Conservation (phyloP, 163 green algal species). For the Volvox carteri region DNA sequence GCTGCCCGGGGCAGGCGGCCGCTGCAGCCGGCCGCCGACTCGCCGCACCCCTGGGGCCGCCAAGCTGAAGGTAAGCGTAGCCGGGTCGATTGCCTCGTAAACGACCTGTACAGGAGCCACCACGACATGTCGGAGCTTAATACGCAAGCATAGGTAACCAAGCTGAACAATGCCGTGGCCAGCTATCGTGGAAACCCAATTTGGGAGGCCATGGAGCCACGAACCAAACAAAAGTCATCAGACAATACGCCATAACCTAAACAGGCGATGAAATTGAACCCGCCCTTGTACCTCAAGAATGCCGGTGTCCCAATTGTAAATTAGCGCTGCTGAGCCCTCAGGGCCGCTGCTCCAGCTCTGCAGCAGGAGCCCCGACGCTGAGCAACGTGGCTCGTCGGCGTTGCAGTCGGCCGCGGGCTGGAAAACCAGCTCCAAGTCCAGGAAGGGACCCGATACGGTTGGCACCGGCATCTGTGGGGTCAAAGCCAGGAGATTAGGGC, state of each 20-base stretch:
- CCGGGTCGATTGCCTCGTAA: constrained; percentile 75
- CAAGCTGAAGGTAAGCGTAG: constrained; percentile 74
- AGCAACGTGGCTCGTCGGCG: background rate
- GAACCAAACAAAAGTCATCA: no score
- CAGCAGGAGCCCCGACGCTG: constrained; percentile 75
- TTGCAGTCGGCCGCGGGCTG: background rate
- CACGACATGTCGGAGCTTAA: no score
- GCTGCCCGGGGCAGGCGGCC: constrained; percentile 63
- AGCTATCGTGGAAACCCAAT: no score
- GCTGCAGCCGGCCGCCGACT: constrained; percentile 78
- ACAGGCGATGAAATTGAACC: no score
- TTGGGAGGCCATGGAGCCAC: no score
- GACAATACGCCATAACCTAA: no score
- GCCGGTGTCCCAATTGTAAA: constrained; percentile 86
- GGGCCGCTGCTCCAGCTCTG: constrained; percentile 77
- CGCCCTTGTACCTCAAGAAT: constrained; percentile 65
- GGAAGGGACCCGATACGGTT: constrained; percentile 40
- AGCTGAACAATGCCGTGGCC: no score
- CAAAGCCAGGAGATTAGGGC: no score
- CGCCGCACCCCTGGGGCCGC: constrained; percentile 69
- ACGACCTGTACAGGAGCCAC: constrained; percentile 64
- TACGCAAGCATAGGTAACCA: no score
- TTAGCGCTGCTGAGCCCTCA: constrained; percentile 82
- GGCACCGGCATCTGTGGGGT: constrained; percentile 51
- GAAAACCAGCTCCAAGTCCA: constrained; percentile 57